Base-by-base conservation (phyloP, 441 rosid species). In the Sinapis alba region DNA sequence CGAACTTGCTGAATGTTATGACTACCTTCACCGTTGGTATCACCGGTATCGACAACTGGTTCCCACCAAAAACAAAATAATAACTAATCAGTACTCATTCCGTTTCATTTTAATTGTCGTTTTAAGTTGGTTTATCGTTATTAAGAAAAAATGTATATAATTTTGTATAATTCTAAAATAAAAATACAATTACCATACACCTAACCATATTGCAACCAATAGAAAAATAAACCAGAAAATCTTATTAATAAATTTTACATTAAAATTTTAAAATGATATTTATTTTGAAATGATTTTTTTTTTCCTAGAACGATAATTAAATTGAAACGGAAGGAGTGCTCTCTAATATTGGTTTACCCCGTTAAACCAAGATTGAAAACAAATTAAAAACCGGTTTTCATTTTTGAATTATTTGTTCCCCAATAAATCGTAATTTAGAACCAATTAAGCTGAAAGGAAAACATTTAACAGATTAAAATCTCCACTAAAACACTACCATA, bases 21-120 rank as follows among this genome's bases (percentile, higher is more conserved):
- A 94, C 92, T 73, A 92, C 94, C 68, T 93, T 87, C 73, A 94
- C 98, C 0, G 99, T 90, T 0, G 99, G 98, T 15, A 94, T 90
- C 77, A 94, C 98, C 65, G 99, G 99, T 67, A 90, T 92, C 0
- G 98, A 96, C 62, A 94, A 78, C 99, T 94, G 7, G 86, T 3
- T 3, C 28, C 38, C 67, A 68, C 67, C 53, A 47, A 61, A 54
- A 23, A 6, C 21, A 68, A 62, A n/a, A 63, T 12, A 8, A 8
- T 36, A 36, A 72, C 8, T 30, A 36, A 68, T 12, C 27, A 62
- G 65, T 61, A 5, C n/a, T n/a, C n/a, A n/a, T n/a, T n/a, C n/a
- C n/a, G n/a, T n/a, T n/a, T n/a, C n/a, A n/a, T n/a, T n/a, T n/a
- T n/a, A n/a, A n/a, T n/a, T n/a, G n/a, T n/a, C n/a, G n/a, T n/a